Base-by-base conservation (phyloP, 495 filamentous ascomycete genomes). In the Rusavskia elegans region DNA sequence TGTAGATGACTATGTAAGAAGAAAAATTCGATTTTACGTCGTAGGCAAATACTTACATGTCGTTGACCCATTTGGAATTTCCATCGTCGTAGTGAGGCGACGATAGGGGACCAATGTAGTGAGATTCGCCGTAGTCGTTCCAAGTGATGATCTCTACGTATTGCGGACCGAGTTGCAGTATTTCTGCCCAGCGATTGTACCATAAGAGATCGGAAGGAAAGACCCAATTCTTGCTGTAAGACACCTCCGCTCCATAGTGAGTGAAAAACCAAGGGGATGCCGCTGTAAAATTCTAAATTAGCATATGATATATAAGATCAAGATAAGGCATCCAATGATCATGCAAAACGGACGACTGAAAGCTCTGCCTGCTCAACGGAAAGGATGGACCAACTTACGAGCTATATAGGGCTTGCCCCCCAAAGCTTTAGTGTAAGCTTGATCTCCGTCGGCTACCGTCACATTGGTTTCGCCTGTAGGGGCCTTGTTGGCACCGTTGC, bases 101-200 rank as follows among this genome's bases (percentile, higher is more conserved):
- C 1, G 64, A 71, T 32, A 77, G 61, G 3, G 75, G 74, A 19
- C 78, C 80, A 53, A 89, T 81, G 56, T 89, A 86, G 66, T 84
- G 83, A 8, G 78, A 77, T 63, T 89, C 84, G 42, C 83, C 84
- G 52, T 76, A 87, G 62, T 88, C 84, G 53, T 88, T 87, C 84
- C 84, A 86, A 63, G 65, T 68, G 20, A 71, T 64, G 42, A 77
- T 70, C 64, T 84, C 68, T 21, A 89, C 74, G 52, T 79, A 79
- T 21, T 80, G 71, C 0, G 86, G 83, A 54, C 76, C 67, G 0
- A 88, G 60, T 5, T 79, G 72, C 35, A 83, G 45, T 1, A 78
- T 75, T 49, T 88, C 76, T 50, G 78, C 66, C 86, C 85, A 92
- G 5, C 86, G 78, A 52, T 81, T 73, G 48, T 78, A 76, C 85